These are phyloP conservation scores for Tulasnella sp. DNA, from an alignment of 768 basidiomycete genomes.

Conservation along the genomic window DNA sequence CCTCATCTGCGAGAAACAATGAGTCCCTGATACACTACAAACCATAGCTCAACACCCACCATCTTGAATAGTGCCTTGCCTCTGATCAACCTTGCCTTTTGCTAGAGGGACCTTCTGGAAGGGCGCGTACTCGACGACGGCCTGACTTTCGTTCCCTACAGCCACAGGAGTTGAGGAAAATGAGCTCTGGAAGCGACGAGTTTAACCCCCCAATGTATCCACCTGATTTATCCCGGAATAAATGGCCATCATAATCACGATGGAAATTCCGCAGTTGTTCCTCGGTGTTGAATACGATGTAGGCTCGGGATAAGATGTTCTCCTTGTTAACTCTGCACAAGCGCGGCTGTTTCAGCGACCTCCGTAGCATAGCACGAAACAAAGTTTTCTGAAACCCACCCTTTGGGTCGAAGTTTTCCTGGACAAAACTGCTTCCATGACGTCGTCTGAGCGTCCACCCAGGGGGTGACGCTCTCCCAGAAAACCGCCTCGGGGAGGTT, in stretches of 20 bases:
- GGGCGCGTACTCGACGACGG: conserved; percentile 84
- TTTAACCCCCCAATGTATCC: conserved; percentile 39
- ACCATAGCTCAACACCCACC: conserved; percentile 50
- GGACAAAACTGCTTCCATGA: conserved; percentile 67
- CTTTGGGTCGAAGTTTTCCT: conserved; percentile 66
- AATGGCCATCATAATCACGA: conserved; percentile 85
- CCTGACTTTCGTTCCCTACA: conserved; percentile 82
- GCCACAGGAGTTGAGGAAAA: not conserved
- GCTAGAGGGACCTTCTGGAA: conserved; percentile 80
- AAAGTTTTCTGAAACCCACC: conserved; percentile 50
- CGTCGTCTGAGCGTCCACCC: conserved; percentile 77
- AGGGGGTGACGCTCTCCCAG: conserved; percentile 86
- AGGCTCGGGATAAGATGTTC: conserved; percentile 84
- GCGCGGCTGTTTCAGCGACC: not conserved
- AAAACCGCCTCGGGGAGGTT: conserved; percentile 91
- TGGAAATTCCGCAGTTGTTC: conserved; percentile 75
- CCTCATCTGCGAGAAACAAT: conserved; percentile 60
- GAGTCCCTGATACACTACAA: conserved; percentile 4
- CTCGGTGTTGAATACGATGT: conserved; percentile 83
- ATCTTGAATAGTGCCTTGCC: conserved; percentile 88
- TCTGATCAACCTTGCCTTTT: conserved; percentile 76
- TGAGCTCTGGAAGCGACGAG: not conserved
- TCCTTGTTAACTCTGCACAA: conserved; percentile 75
- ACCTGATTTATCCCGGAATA: conserved; percentile 93
- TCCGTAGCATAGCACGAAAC: not conserved